Percentiles rank a stretch among this genome's conserved stretches.
phyloP scores from a whole-genome alignment of 306 rosid species.

The Castanea crenata region DNA sequence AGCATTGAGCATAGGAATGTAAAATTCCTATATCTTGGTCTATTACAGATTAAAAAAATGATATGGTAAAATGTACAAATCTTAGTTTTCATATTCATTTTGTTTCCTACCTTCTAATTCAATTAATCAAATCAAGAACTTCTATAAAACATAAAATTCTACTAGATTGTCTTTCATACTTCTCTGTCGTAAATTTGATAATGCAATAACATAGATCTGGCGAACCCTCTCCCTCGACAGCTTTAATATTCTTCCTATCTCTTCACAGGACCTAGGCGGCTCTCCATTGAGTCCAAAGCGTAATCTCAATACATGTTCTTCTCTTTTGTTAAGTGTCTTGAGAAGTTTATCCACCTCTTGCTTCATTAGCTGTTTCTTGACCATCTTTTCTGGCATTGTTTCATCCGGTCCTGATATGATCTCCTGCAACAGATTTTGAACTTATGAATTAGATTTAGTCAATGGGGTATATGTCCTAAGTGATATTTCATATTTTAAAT shows the following conservation, averaged over 20 bases:
- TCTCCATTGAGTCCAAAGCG: conserved; percentile 64
- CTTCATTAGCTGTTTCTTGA: conserved; percentile 44
- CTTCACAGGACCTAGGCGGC: conserved; percentile 52
- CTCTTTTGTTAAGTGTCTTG: conserved; percentile 53
- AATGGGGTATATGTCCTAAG: not conserved
- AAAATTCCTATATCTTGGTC: not conserved
- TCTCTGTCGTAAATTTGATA: conserved; percentile 49
- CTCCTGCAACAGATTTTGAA: conserved; percentile 46
- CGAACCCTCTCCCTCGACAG: conserved; percentile 72
- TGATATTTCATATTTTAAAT: not conserved
- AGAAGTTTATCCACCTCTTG: conserved; percentile 54
- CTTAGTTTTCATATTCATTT: not conserved
- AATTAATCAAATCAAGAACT: not conserved
- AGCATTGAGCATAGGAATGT: not conserved
- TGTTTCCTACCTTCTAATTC: not conserved
- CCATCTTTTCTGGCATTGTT: conserved; percentile 57
- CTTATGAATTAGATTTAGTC: not conserved
- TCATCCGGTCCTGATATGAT: conserved; percentile 62
- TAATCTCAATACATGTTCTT: conserved; percentile 52
- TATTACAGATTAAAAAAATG: not conserved
- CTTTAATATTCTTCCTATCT: conserved; percentile 59
- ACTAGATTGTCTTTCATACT: conserved; percentile 35
- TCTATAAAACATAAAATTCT: conserved; percentile 41
- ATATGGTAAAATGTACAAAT: not conserved
- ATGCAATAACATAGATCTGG: conserved; percentile 49